Base-by-base conservation (phyloP, 495 filamentous ascomycete genomes). In the Trichoderma erinaceum region DNA sequence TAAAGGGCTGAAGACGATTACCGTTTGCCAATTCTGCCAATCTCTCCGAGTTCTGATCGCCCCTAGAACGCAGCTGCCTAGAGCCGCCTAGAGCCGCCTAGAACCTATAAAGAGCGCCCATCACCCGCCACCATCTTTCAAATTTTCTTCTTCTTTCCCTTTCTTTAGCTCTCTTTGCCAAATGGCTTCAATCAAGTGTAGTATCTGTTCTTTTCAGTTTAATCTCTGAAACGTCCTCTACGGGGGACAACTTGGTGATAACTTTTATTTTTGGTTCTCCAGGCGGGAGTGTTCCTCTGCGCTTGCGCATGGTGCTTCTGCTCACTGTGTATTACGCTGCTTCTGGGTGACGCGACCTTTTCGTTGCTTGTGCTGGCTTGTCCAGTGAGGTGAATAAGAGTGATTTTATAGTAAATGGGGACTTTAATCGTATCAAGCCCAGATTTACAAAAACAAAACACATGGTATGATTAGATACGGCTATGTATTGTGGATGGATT, bases 201-300 rank as follows among this genome's bases (percentile, higher is more conserved):
- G 91, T 95, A 96, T 95, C 92, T 96, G 92, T 96, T 96, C 92
- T 96, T 93, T 93, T 92, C 89, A 94, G 90, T 93, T 92, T 93
- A 92, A 93, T 86, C 83, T 85, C 84, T 87, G 84, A 84, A 86
- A 86, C 75, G 79, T 72, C 73, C 73, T 76, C 87, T 86, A 89
- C 79, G 81, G 85, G 82, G 82, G 82, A 85, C 84, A 88, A 84
- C 85, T 65, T 56, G 82, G 83, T 87, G 88, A 90, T 93, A 92
- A 92, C 85, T 84, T 87, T 84, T 82, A 91, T 93, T 91, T 92
- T 91, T 83, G 83, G 78, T 63, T 70, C 29, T 67, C 68, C 87
- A 77, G 71, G 71, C 75, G 58, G 75, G 48, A 52, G 46, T 52
- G 77, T 72, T 78, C 85, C 89, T 87, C 89, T 76, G 69, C 68